Base-by-base conservation (phyloP, 768 basidiomycete species). In the Trametes elegans region DNA sequence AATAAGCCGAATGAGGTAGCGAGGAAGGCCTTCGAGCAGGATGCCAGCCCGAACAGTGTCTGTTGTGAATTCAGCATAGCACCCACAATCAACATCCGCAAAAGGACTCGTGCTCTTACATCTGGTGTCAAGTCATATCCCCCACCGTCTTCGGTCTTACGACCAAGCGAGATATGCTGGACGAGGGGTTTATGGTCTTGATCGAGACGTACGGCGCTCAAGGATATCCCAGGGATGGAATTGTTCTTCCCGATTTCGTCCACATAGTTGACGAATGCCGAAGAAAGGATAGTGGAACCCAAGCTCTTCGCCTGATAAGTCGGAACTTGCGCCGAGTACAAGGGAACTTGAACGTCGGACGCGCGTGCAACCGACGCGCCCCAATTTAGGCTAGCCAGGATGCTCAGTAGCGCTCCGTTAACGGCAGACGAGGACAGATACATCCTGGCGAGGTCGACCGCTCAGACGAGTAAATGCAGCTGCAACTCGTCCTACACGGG, bases 21-120 rank as follows among this genome's bases (percentile, higher is more conserved):
- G 3, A 66, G 51, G 49, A 72, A 73, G 0, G 66, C 66, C 42
- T 73, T 73, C 2, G 68, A 71, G 55, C 64, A 66, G 3, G 71
- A 71, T 7, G 60, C 71, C 10, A 71, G 44, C 7, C 39, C 44
- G 47, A 70, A 73, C 3, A 69, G 55, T 5, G 68, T 70, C 70
- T 72, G 36, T 18, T 5, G 16, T 16, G 2, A 1, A 39, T 2
- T 24, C n/a, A 24, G 34, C 16, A 11, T n/a, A 4, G 19, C 19
- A 14, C 14, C 19, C 11, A n/a, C 9, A 36, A 11, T 28, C n/a
- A 3, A 18, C n/a, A 21, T 3, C 4, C 1, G 6, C 29, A 16
- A 8, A 6, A 42, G 18, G 29, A 36, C 19, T 13, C 11, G 24
- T 16, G 26, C 28, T 44, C 60, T 32, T 24, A 58, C 61, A 18